Conservation (phyloP, 2,329 filamentous ascomycete genomes). For the Trichoderma lentiforme region DNA sequence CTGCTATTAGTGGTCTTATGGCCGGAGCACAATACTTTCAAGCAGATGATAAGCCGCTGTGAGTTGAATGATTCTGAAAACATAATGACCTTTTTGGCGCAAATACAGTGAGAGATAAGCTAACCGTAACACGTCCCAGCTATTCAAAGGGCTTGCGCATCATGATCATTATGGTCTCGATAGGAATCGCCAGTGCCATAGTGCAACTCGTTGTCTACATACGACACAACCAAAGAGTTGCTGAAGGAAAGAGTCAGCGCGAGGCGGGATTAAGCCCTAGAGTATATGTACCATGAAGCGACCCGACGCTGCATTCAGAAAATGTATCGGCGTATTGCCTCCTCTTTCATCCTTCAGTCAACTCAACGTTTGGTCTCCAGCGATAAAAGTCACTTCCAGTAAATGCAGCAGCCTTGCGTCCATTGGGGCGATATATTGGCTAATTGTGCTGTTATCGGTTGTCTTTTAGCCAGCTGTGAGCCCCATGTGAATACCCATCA, state of each 20-base stretch:
- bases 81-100: neutral
- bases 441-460: neutral
- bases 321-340: neutral
- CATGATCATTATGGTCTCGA: conserved; percentile 43
- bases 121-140: conserved; percentile 23
- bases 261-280: neutral
- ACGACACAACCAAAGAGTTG: conserved; percentile 35
- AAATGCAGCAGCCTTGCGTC: neutral
- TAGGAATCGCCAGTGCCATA: conserved; percentile 39
- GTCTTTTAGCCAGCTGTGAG: neutral
- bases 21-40: conserved; percentile 50
- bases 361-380: neutral
- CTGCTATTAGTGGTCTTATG: conserved; percentile 49
- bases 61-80: conserved; percentile 19
- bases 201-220: conserved; percentile 41
- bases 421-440: neutral
- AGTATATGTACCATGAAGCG: neutral
- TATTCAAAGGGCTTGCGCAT: conserved; percentile 43
- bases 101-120: neutral
- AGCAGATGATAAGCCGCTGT: conserved; percentile 40
- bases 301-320: neutral
- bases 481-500: neutral
- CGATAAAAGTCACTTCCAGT: neutral
- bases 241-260: conserved; percentile 20
- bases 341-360: neutral